Evolutionary conservation across 371 early-diverging fungal genomes (phyloP), one percentile per base, ranked within the genome.

Genomic region (Zopfochytrium polystomum): DNA sequence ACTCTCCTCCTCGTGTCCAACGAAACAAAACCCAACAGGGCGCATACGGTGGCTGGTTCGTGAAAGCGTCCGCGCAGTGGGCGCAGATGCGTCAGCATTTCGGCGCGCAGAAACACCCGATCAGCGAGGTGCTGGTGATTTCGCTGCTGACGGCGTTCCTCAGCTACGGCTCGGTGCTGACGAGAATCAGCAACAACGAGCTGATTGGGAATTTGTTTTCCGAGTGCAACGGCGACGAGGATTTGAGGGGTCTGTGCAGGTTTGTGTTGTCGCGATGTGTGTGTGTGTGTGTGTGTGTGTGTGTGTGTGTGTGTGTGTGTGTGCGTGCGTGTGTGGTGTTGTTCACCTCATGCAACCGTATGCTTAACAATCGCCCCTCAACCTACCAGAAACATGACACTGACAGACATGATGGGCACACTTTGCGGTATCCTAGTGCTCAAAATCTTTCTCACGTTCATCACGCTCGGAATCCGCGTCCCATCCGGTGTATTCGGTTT

Each of bases 401-500:
- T n/a, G n/a, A n/a, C n/a, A n/a, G n/a, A n/a, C n/a, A n/a, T n/a
- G n/a, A n/a, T n/a, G n/a, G n/a, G n/a, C n/a, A n/a, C n/a, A n/a
- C n/a, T n/a, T n/a, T n/a, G n/a, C n/a, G n/a, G n/a, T n/a, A n/a
- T n/a, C n/a, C 54, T 73, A 7, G 3, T 54, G 29, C 26, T 67
- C 38, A 78, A 75, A 53, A 29, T 52, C 18, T 18, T 60, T 5
- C 63, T 75, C 3, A 63, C 57, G 3, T 23, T 78, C 18, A 25
- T 67, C n/a, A 58, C 75, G 0, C 68, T 60, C 34, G 73, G 71
- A 3, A 30, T 69, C 20, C 63, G 61, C 4, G 80, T 93, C 7
- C 97, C 98, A 11, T 90, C 90, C 25, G 96, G 98, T 34, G 85
- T 92, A 1, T 95, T 96, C 70, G 81, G 93, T 23, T 95, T 96